These are phyloP conservation scores for Chalciporus pseudorubinellus DNA, from an alignment of 768 basidiomycete species.

Conservation along the genomic window DNA sequence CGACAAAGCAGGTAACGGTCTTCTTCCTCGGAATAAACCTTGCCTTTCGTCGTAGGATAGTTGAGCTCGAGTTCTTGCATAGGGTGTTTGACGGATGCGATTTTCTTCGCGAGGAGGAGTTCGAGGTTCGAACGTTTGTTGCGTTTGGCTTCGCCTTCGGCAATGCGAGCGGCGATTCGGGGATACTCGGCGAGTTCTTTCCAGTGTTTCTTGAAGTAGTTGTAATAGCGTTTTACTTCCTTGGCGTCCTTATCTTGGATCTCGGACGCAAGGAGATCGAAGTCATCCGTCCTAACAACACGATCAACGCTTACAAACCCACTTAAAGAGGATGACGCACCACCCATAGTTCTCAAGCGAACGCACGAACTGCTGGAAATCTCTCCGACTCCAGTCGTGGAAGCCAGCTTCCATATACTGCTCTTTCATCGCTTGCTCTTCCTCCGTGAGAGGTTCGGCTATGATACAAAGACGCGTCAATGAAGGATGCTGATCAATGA, in stretches of 20 bases:
- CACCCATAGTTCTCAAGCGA: slow-evolving; percentile 81
- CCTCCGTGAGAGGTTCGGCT: slow-evolving; percentile 91
- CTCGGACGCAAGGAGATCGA: slow-evolving; percentile 71
- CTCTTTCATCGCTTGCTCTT: slow-evolving; percentile 81
- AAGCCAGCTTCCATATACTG: slow-evolving; percentile 76
- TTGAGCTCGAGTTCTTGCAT: slow-evolving; percentile 97
- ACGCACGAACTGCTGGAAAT: slow-evolving; percentile 89
- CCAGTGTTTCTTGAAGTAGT: slow-evolving; percentile 88
- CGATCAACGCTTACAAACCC: not conserved
- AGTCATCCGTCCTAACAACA: slow-evolving; percentile 54
- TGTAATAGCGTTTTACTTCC: slow-evolving; percentile 75
- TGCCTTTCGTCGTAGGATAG: slow-evolving; percentile 95
- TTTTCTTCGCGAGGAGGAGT: slow-evolving; percentile 76
- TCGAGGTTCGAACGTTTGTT: slow-evolving; percentile 82
- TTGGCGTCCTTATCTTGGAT: slow-evolving; percentile 81
- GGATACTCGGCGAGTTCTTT: slow-evolving; percentile 71
- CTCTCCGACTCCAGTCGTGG: slow-evolving; percentile 86
- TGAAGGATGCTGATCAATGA: not conserved
- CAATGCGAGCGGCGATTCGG: slow-evolving; percentile 78
- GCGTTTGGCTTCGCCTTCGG: slow-evolving; percentile 87
- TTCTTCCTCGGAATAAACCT: slow-evolving; percentile 95
- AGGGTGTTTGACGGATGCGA: slow-evolving; percentile 79
- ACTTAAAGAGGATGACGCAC: slow-evolving; percentile 37
- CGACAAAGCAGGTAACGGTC: slow-evolving; percentile 93
- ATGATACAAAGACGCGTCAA: not conserved